Evolutionary conservation across 2,329 filamentous ascomycete genomes (phyloP), one percentile per base, ranked within the genome.

Genomic region (Fusarium sp.): DNA sequence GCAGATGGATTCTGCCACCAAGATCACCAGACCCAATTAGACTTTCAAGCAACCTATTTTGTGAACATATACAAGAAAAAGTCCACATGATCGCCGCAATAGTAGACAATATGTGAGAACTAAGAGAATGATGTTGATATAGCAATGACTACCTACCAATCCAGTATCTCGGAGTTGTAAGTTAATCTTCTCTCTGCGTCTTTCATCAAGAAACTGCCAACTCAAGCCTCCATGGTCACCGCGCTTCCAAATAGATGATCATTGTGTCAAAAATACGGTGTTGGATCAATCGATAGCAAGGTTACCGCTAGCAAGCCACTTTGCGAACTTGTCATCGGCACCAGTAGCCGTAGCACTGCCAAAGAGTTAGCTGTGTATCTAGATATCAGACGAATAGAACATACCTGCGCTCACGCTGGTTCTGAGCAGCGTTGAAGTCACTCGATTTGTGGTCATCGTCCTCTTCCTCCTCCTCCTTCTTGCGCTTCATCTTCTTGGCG

Each of bases 401-500:
- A 19, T 67, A 74, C 73, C 70, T 75, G 52, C 41, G 51, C 35
- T 71, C 63, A 24, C 62, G 67, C 20, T 58, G 49, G 17, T 26
- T 30, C 14, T 53, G 40, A 10, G 14, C 13, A 41, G 35, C 13
- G 4, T 66, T 47, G 30, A 17, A 26, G 22, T 55, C 22, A 10
- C 73, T 67, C 13, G 62, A 30, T 56, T 77, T 77, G 56, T 71
- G 19, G 3, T 35, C 33, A 7, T 53, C 24, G 2, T 35, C 33
- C 7, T 52, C 33, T 0, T 48, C 13, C 6, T 67, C 63, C 9
- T 74, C 71, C 11, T 74, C 71, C 48, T 75, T 68, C 26, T 69
- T 67, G 22, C 49, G 64, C 74, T 80, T 80, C 39, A 60, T 45
- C 64, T 76, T 77, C 64, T 79, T 78, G 48, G 54, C 22, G 15